Conservation (phyloP, 1,139 yeast species). For the Yamadazyma spencermartinsiae region DNA sequence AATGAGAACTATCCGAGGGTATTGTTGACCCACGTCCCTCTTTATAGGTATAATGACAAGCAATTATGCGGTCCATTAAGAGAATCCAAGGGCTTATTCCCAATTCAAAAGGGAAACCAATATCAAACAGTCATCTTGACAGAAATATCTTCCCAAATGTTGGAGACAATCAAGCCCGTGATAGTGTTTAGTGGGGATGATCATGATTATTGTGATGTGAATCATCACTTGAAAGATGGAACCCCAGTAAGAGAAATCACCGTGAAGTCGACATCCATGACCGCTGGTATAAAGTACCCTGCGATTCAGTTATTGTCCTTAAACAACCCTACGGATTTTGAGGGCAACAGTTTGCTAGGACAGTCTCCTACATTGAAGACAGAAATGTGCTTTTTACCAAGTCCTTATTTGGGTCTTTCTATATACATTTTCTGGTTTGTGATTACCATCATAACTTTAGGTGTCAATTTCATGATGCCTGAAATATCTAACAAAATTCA, state of each 20-base stretch:
- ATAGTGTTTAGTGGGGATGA: conserved; percentile 90
- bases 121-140: conserved; percentile 56
- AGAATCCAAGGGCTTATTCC: conserved; percentile 58
- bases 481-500: conserved; percentile 2
- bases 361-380: conserved; percentile 36
- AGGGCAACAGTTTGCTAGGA: conserved; percentile 4
- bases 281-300: conserved; percentile 82
- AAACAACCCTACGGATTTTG: conserved; percentile 42
- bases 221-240: conserved; percentile 33
- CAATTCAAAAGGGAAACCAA: conserved; percentile 65
- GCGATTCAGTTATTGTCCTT: conserved; percentile 83
- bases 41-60: conserved; percentile 35
- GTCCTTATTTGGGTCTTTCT: conserved; percentile 46
- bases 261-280: conserved; percentile 88
- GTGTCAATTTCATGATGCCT: conserved; percentile 12
- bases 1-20: conserved; percentile 56
- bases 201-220: conserved; percentile 88
- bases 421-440: conserved; percentile 13
- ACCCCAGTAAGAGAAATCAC: conserved; percentile 69
- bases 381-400: conserved; percentile 68
- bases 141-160: conserved; percentile 55
- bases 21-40: conserved; percentile 57
- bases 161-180: conserved; percentile 59
- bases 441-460: conserved; percentile 7
- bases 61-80: conserved; percentile 47